phyloP scores from a whole-genome alignment of 805 yeast species.

The Geotrichum ghanense region DNA sequence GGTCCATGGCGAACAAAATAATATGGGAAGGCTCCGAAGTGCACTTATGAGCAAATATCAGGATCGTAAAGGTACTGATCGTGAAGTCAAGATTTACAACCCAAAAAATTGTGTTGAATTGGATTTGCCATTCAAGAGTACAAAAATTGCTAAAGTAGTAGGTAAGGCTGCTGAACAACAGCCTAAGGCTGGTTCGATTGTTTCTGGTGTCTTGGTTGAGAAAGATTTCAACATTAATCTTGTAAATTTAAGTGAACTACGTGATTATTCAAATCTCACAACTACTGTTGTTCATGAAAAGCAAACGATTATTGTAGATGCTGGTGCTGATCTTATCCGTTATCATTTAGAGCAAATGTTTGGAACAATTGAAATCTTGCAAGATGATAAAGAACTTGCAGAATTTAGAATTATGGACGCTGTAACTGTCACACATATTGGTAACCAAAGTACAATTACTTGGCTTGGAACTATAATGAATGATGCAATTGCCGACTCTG shows the following conservation, averaged over 20 bases:
- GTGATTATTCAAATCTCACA: slow-evolving; percentile 78
- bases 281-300: slow-evolving; percentile 77
- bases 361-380: slow-evolving; percentile 60
- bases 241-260: slow-evolving; percentile 73
- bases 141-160: slow-evolving; percentile 69
- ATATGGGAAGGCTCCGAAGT: slow-evolving; percentile 96
- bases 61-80: slow-evolving; percentile 68
- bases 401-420: slow-evolving; percentile 50
- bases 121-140: slow-evolving; percentile 65
- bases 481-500: slow-evolving; percentile 90
- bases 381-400: slow-evolving; percentile 32
- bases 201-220: slow-evolving; percentile 83
- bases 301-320: slow-evolving; percentile 67
- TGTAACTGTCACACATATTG: slow-evolving; percentile 39
- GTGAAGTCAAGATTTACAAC: slow-evolving; percentile 82
- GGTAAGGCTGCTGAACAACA: slow-evolving; percentile 44
- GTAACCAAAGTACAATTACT: slow-evolving; percentile 53
- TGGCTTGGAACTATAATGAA: slow-evolving; percentile 87
- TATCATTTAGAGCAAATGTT: slow-evolving; percentile 96
- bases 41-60: slow-evolving; percentile 83
- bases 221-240: slow-evolving; percentile 81
- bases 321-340: slow-evolving; percentile 65
- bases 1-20: slow-evolving; percentile 95
- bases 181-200: slow-evolving; percentile 32
- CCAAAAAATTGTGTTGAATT: slow-evolving; percentile 86